Percentiles rank a stretch among this genome's conserved stretches.
Conservation (phyloP, 192 early-diverging fungal species). For the Borealophlyctis nickersoniae region DNA sequence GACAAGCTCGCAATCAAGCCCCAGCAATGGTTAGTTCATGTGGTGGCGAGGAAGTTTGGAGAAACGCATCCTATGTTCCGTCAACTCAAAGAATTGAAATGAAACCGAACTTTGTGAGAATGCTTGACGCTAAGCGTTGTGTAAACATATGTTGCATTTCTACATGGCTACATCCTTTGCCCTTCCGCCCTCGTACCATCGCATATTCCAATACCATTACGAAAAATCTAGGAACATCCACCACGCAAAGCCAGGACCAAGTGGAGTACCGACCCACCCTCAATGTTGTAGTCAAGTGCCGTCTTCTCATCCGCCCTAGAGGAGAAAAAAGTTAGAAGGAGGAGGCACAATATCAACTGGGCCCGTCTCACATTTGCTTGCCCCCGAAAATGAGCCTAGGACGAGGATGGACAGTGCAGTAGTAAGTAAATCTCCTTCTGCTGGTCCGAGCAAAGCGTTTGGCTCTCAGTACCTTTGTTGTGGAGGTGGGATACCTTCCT, state of each 20-base stretch:
- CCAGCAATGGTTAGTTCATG: too few species aligned
- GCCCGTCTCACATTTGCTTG: slow-evolving; percentile 68
- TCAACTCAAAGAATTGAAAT: too few species aligned
- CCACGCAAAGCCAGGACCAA: slow-evolving; percentile 94
- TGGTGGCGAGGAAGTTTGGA: too few species aligned
- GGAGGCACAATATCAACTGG: slow-evolving; percentile 8
- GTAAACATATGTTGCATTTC: too few species aligned
- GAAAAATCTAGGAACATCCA: slow-evolving; percentile 47
- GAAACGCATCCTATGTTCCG: too few species aligned
- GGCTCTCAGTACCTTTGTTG: slow-evolving; percentile 93
- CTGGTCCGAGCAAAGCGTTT: too few species aligned
- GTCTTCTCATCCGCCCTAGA: slow-evolving; percentile 76
- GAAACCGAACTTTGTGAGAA: too few species aligned
- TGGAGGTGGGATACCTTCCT: slow-evolving; percentile 94
- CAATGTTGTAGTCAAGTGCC: slow-evolving; percentile 64
- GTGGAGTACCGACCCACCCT: slow-evolving; percentile 82
- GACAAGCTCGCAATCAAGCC: too few species aligned
- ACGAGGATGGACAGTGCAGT: slow-evolving; percentile 7
- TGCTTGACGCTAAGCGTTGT: too few species aligned
- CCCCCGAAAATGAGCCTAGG: slow-evolving; percentile 82
- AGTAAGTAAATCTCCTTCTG: background rate
- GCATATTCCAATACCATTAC: too few species aligned
- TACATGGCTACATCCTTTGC: too few species aligned
- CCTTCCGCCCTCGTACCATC: too few species aligned
- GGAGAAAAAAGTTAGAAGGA: background rate